Evolutionary conservation across 441 rosid species (phyloP).

Genomic region (Erodium chrysanthum): DNA sequence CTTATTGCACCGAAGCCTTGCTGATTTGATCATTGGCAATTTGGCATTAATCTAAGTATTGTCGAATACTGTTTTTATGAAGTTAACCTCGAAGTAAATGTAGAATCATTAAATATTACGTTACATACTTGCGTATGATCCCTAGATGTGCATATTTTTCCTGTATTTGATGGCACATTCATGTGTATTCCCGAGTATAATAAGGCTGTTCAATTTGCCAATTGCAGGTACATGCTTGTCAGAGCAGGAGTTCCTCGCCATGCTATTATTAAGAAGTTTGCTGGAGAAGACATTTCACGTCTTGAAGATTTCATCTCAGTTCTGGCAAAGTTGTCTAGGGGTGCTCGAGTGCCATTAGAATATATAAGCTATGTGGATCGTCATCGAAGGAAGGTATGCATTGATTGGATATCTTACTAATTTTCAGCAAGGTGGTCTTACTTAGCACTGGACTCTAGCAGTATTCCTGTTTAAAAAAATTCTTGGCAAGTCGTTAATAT

Average conservation of each 20-base stretch:
- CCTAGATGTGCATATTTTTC: no score
- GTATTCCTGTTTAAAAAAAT: no score
- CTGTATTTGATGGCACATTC: background rate
- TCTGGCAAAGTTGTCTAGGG: constrained; percentile 59
- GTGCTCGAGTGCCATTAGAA: constrained; percentile 88
- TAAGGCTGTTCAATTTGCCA: constrained; percentile 16
- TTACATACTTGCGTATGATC: no score
- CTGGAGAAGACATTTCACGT: constrained; percentile 62
- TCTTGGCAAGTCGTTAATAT: background rate
- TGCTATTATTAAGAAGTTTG: constrained; percentile 89
- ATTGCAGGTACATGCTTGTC: constrained; percentile 75
- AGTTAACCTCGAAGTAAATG: no score
- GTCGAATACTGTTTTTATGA: no score
- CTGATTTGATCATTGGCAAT: background rate
- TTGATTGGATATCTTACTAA: constrained; percentile 9
- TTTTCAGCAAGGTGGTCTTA: constrained; percentile 5
- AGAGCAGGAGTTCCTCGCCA: constrained; percentile 95
- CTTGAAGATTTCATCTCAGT: constrained; percentile 64
- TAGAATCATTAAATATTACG: no score
- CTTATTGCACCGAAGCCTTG: background rate
- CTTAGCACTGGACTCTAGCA: background rate
- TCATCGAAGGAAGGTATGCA: constrained; percentile 75
- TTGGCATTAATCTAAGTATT: no score
- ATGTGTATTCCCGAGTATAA: constrained; percentile 4
- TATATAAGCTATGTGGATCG: constrained; percentile 76